These are phyloP conservation scores for Aureobasidium sp. DNA, from an alignment of 2,329 filamentous ascomycete genomes.

Conservation along the genomic window DNA sequence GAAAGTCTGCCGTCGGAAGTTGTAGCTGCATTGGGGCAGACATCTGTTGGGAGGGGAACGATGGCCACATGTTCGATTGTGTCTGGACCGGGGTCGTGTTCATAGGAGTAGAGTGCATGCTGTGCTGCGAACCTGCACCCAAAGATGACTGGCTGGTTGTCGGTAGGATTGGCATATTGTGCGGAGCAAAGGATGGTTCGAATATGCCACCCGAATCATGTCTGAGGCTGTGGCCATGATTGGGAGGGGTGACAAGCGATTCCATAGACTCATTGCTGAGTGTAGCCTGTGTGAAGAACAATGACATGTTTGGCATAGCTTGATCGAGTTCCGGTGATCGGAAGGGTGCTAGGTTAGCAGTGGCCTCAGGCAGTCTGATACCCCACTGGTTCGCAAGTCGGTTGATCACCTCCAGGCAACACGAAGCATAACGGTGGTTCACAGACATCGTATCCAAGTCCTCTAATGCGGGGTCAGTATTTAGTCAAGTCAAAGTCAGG, in stretches of 20 bases:
- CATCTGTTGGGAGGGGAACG: constrained; percentile 8
- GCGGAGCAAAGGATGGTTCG: constrained; percentile 13
- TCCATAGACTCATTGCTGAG: constrained; percentile 14
- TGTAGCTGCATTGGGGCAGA: not conserved
- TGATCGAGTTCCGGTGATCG: not conserved
- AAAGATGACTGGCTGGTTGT: not conserved
- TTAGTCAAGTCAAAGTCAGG: not conserved
- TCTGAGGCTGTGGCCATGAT: not conserved
- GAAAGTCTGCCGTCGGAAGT: not conserved
- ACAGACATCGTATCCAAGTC: constrained; percentile 37
- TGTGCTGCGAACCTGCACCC: not conserved
- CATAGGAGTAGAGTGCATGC: constrained; percentile 8
- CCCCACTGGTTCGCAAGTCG: constrained; percentile 39
- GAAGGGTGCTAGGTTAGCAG: constrained; percentile 6
- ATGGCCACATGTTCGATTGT: not conserved
- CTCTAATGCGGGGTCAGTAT: constrained; percentile 15
- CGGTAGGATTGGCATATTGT: constrained; percentile 7
- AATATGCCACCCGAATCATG: constrained; percentile 15
- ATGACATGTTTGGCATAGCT: constrained; percentile 7
- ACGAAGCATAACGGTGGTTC: constrained; percentile 38
- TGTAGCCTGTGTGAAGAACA: constrained; percentile 13
- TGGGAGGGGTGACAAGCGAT: not conserved
- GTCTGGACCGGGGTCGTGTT: not conserved
- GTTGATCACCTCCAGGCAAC: constrained; percentile 38
- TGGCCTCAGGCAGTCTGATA: constrained; percentile 35